Base-by-base conservation (phyloP, 176 grass and related monocot species). In the Raddia guianensis region DNA sequence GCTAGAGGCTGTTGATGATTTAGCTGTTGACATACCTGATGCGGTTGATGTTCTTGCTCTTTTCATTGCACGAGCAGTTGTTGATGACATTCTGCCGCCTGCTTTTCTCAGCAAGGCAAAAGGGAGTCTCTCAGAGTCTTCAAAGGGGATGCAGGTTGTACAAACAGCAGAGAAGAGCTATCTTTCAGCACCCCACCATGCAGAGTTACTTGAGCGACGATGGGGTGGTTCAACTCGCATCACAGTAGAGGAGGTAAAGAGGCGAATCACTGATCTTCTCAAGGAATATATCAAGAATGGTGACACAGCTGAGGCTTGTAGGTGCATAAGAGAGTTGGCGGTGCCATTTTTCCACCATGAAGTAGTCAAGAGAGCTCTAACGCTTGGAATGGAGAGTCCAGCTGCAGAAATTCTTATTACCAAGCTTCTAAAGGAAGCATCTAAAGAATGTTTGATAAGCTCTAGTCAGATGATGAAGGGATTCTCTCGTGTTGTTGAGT, bases 341-440 rank as follows among this genome's bases (percentile, higher is more conserved):
- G 89, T 97, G 21, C 88, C 95, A 34, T 97, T 97, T 91, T 97
- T 94, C 73, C 95, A 97, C 84, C 95, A 97, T 82, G 92, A 97
- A 90, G 92, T 97, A 9, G 92, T 97, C 58, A 97, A 97, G 80
- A 69, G 95, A 56, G 89, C 95, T 75, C 55, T 92, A 74, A 94
- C 88, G 67, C 83, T 97, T 78, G 92, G 80, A 68, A 97, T 97
- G 95, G 95, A 97, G 73, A 94, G 89, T 27, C 87, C 77, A 75
- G 83, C 63, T 77, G 85, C 87, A 84, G 91, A 97, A 90, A 74
- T 73, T 63, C 73, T 86, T 65, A 83, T 94, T 57, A 37, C 80
- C 77, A 87, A 89, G 48, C 92, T 97, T 87, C 75, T 97, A 69
- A 94, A 92, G 85, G 90, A 97, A 89, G 90, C 91, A 56, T 86